Conservation (phyloP, 257 asterid species). For the Coffea canephora region DNA sequence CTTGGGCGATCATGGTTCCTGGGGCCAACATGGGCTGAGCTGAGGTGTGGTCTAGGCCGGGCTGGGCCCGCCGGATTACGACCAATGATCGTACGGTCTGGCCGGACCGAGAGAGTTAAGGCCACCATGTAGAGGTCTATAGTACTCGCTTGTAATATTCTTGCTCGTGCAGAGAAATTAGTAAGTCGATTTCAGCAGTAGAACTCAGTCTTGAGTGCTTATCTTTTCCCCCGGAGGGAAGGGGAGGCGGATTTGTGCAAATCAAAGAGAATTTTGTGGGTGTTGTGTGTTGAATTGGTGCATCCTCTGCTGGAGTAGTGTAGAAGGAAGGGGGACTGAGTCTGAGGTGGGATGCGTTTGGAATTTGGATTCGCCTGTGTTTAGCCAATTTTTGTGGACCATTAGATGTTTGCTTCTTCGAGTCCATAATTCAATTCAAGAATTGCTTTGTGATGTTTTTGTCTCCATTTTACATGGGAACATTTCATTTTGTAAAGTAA, state of each 20-base stretch:
- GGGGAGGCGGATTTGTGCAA: not conserved
- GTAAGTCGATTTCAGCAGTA: no score
- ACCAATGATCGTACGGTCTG: constrained; percentile 50
- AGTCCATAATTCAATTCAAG: not conserved
- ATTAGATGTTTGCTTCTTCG: not conserved
- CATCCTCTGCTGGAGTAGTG: not conserved
- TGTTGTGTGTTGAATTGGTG: not conserved
- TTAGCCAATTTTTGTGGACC: constrained; percentile 5
- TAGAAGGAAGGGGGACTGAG: constrained; percentile 1
- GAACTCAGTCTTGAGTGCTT: no score
- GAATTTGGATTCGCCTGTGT: not conserved
- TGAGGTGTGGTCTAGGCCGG: constrained; percentile 17
- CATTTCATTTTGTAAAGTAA: not conserved
- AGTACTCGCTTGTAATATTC: no score
- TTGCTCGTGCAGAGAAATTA: no score
- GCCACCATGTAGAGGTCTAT: constrained; percentile 31
- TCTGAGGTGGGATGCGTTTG: not conserved
- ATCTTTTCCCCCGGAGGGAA: no score
- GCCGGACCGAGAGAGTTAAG: constrained; percentile 75
- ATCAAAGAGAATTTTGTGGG: not conserved
- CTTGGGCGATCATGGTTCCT: constrained; percentile 16
- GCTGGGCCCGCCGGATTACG: constrained; percentile 37
- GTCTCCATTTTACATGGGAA: not conserved
- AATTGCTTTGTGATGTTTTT: not conserved
- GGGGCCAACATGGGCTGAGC: constrained; percentile 21